phyloP scores from a whole-genome alignment of 495 filamentous ascomycete genomes.

The Trichodelitschia bisporula region DNA sequence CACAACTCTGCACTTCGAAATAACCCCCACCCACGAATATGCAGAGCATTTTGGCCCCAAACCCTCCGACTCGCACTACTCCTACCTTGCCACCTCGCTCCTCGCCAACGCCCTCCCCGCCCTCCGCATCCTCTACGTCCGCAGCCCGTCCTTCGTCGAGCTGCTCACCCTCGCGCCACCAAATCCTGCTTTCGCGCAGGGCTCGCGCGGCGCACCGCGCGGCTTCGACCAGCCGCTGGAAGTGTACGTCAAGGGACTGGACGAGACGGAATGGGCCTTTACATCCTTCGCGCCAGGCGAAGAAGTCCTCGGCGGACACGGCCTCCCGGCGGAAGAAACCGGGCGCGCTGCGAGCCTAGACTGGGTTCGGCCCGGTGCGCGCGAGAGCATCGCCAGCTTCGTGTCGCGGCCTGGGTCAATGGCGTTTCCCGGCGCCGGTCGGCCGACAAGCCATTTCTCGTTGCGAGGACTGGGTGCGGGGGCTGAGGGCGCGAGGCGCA shows the following conservation, averaged over 20 bases:
- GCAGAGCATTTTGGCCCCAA: slow-evolving; percentile 22
- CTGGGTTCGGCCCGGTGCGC: too few relatives aligned
- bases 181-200: slow-evolving; percentile 24
- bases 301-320: slow-evolving; percentile 15
- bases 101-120: slow-evolving; percentile 47
- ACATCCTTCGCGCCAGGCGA: slow-evolving; percentile 24
- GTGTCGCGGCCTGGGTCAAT: slow-evolving; percentile 18
- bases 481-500: slow-evolving; percentile 31
- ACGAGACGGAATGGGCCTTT: slow-evolving; percentile 72
- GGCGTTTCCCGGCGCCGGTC: too few relatives aligned
- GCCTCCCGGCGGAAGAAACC: slow-evolving; percentile 12
- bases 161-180: slow-evolving; percentile 43
- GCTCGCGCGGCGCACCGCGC: slow-evolving; percentile 7
- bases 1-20: slow-evolving; percentile 53
- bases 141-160: slow-evolving; percentile 58
- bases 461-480: slow-evolving; percentile 27
- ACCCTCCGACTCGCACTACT: slow-evolving; percentile 39
- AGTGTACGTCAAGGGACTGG: slow-evolving; percentile 66
- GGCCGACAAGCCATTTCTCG: slow-evolving; percentile 29
- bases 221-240: slow-evolving; percentile 39
- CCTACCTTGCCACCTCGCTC: slow-evolving; percentile 62
- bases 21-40: slow-evolving; percentile 31
- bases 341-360: slow-evolving; percentile 18
- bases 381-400: too few relatives aligned
- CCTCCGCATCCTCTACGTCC: slow-evolving; percentile 57